Evolutionary conservation across 2,329 filamentous ascomycete species (phyloP), one percentile per base, ranked within the genome.

Genomic region (Aspergillus fischeri): DNA sequence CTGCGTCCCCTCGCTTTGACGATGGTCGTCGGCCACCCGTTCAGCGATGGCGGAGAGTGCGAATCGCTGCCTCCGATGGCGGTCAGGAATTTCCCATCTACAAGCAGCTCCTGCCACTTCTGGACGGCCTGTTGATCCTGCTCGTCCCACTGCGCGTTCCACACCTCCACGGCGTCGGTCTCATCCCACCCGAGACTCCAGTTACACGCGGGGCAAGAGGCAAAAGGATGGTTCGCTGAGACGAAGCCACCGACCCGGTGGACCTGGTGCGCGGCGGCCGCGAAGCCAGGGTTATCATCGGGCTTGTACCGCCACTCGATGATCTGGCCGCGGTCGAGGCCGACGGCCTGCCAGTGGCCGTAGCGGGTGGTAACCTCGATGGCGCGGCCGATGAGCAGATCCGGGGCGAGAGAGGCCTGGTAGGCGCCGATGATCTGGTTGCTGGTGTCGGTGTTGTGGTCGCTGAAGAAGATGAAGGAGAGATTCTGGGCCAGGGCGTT

Each of bases 291-390:
- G 32, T 38, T 38, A 3, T 38, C 32, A 0, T 17, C 32, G 14
- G 32, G 32, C 32, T 17, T 17, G 32, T 38, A 38, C 32, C 32
- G 32, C 32, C 32, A 38, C 32, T 38, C 32, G 11, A 59, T 57
- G 47, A 53, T 25, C 51, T 64, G 62, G 6, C 53, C 55, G 10
- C 53, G 55, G 48, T 63, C 58, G n/a, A 66, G 58, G 2, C 63
- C 63, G n/a, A 63, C 55, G 14, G 63, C 63, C 47, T 66, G 62
- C 63, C 63, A 66, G 45, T 66, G 63, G 17, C 63, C 63, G 27
- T 56, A 51, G 8, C 63, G 59, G 6, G 65, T 67, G 8, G 65
- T 67, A 7, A 67, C 65, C 47, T 67, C 65, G 48, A 67, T 67
- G 9, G 60, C 65, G 24, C 65, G 58, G 27, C 64, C 57, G 48